These are phyloP conservation scores for Ambrosiella cleistominuta DNA, from an alignment of 2,329 filamentous ascomycete species.

Conservation along the genomic window DNA sequence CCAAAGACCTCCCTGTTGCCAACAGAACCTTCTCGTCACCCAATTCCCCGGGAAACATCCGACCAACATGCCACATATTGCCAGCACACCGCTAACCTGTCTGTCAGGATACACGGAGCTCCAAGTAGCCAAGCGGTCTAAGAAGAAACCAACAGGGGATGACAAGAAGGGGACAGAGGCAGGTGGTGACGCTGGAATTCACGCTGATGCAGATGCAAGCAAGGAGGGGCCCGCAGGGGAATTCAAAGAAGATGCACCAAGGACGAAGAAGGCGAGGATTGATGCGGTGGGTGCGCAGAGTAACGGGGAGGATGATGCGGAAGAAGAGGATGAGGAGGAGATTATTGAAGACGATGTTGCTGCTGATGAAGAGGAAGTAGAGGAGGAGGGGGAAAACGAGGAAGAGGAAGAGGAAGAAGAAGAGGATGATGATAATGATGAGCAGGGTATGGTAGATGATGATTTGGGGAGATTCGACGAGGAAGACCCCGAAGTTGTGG, in stretches of 20 bases:
- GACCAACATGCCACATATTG: not conserved
- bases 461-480: constrained; percentile 28
- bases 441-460: constrained; percentile 28
- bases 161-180: constrained; percentile 21
- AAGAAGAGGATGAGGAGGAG: constrained; percentile 30
- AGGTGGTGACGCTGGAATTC: constrained; percentile 5
- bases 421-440: constrained; percentile 25
- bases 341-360: constrained; percentile 24
- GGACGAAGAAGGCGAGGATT: constrained; percentile 29
- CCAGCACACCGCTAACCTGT: not conserved
- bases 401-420: constrained; percentile 27
- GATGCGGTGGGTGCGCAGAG: constrained; percentile 22
- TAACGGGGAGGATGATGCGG: constrained; percentile 20
- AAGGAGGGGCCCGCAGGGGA: not conserved
- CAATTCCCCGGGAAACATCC: not conserved
- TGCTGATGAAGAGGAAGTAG: constrained; percentile 19
- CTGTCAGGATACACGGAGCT: constrained; percentile 52
- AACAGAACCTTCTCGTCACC: not conserved
- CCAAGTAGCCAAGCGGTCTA: constrained; percentile 50
- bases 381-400: constrained; percentile 23
- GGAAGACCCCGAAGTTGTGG: constrained; percentile 26
- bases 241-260: constrained; percentile 14
- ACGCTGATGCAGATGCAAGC: not conserved
- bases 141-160: constrained; percentile 20
- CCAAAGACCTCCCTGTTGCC: too few species aligned